Base-by-base conservation (phyloP, 108 stramenopile genomes). In the Aurantiochytrium sp. region DNA sequence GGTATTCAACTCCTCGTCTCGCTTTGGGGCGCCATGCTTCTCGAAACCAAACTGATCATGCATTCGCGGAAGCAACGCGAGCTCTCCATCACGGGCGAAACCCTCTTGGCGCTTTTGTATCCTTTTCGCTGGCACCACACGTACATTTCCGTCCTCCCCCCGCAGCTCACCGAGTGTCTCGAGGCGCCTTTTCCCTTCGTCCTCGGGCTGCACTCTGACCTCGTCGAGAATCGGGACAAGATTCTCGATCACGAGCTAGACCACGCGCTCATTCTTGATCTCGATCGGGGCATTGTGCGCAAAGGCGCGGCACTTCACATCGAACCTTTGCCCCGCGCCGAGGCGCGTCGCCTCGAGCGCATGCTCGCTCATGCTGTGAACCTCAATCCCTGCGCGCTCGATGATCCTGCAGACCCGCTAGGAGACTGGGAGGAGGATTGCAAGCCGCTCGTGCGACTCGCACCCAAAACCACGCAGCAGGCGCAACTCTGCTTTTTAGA, bases 51-150 rank as follows among this genome's bases (percentile, higher is more conserved):
- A n/a, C 73, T 83, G 43, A 53, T 83, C 73, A 83, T 83, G 73
- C 73, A 83, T 23, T 51, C 73, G 73, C 44, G 73, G 5, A 83
- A 83, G 73, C 73, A 83, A n/a, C 51, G 73, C 23, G 51, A 51
- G 51, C 73, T 83, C 28, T 83, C 73, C 0, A 83, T 53, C 28
- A 53, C 73, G 3, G 73, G 73, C 19, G 73, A 83, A n/a, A 83
- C 73, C 23, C 51, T 83, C 12, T n/a, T 83, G 5, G 73, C 73
- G 5, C 51, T 83, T 14, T 25, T 83, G 49, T 83, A 83, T 53
- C 73, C 73, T 5, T 83, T 83, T n/a, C 44, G 73, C 49, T 83
- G 73, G 73, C 73, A 83, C 51, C 73, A 83, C 73, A 83, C 73
- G 73, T 83, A 83, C 51, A 53, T 83, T 12, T 83, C 73, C 12